Conservation (phyloP, 78 protist genomes). For the Chrysochromulina tobinii region DNA sequence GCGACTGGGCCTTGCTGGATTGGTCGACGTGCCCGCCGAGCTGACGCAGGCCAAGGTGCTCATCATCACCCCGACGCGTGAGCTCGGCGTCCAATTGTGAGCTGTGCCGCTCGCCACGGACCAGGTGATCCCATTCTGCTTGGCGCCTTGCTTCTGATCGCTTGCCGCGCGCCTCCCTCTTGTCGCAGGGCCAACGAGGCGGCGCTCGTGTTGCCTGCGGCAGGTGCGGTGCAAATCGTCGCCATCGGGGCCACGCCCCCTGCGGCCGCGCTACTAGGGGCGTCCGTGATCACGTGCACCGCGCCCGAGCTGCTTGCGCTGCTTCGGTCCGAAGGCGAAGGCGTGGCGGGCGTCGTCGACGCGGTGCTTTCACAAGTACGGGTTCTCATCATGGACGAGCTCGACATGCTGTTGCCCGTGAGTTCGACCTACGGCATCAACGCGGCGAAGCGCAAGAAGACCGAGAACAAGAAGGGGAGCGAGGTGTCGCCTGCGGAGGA, state of each 20-base stretch:
- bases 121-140: too few relatives aligned
- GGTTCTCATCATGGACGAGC: neutral
- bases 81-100: neutral
- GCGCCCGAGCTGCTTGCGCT: neutral
- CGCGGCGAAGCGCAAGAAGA: neutral
- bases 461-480: too few relatives aligned
- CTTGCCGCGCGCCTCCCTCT: too few relatives aligned
- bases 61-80: conserved; percentile 1
- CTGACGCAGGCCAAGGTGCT: neutral
- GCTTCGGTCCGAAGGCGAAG: neutral
- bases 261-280: neutral
- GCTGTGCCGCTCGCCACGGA: neutral
- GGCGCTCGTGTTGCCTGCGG: too few relatives aligned
- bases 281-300: neutral
- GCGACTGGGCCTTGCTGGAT: neutral
- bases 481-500: neutral
- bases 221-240: neutral
- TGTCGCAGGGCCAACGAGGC: neutral
- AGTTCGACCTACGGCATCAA: neutral
- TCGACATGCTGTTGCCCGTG: neutral
- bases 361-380: neutral
- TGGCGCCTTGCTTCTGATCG: too few relatives aligned
- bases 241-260: neutral
- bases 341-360: neutral
- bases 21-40: neutral